phyloP scores from a whole-genome alignment of 2,329 filamentous ascomycete species.

The Ceratocystis harringtonii region DNA sequence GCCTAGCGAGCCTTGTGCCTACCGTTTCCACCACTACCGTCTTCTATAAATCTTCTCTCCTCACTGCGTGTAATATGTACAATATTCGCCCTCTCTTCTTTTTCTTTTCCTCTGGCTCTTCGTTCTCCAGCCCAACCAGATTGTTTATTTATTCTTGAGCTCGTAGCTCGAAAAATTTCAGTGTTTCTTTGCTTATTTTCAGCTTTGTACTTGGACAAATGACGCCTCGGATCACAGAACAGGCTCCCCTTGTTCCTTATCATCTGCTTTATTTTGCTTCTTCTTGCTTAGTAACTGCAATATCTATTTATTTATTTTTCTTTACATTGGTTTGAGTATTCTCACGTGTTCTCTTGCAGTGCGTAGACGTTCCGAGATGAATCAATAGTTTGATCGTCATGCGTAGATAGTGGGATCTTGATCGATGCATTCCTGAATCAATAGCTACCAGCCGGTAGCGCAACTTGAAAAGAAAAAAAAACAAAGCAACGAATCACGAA shows the following conservation, averaged over 20 bases:
- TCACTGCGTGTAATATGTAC: background rate
- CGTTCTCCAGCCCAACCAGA: background rate
- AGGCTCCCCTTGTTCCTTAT: background rate
- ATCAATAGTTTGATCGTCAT: background rate
- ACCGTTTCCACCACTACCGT: too few relatives aligned
- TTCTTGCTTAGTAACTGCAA: background rate
- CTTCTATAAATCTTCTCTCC: background rate
- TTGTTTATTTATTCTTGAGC: background rate
- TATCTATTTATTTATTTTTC: background rate
- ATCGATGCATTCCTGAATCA: background rate
- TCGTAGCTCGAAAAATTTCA: too few relatives aligned
- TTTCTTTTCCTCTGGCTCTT: background rate
- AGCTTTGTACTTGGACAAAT: background rate
- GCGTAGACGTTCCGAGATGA: too few relatives aligned
- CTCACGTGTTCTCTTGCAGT: background rate
- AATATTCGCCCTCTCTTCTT: background rate
- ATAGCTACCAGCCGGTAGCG: background rate
- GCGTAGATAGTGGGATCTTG: too few relatives aligned
- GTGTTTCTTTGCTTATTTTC: background rate
- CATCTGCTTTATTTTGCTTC: background rate
- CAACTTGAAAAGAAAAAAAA: background rate
- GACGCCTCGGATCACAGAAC: slow-evolving; percentile 6
- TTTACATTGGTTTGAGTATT: background rate
- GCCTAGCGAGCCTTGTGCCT: too few relatives aligned
- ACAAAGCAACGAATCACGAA: background rate